phyloP scores from a whole-genome alignment of 441 rosid genomes.

The Croton laevigatus region DNA sequence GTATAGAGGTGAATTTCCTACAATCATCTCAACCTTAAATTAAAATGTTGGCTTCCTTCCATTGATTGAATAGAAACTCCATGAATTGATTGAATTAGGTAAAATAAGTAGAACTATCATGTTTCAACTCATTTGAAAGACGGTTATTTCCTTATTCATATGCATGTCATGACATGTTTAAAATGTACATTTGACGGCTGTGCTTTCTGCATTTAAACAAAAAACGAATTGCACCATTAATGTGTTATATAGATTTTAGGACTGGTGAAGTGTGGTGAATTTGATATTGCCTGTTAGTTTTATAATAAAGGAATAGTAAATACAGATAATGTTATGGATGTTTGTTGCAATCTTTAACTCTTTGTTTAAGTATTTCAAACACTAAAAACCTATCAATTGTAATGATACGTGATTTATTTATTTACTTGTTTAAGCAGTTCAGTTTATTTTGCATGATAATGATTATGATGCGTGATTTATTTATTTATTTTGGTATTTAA shows the following conservation, averaged over 20 bases:
- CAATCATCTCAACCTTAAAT: neutral
- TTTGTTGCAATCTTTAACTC: neutral
- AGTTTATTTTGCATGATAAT: too few species aligned
- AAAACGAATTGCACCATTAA: neutral
- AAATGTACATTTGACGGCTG: neutral
- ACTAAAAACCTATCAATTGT: too few species aligned
- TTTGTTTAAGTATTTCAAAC: neutral
- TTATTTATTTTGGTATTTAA: too few species aligned
- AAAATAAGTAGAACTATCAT: neutral
- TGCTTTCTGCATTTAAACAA: neutral
- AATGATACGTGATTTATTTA: too few species aligned
- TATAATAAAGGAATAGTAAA: neutral
- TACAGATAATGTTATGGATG: neutral
- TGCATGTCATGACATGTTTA: neutral
- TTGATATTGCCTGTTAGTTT: neutral
- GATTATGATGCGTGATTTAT: too few species aligned
- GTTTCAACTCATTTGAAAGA: too few species aligned
- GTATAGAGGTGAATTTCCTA: slow-evolving; percentile 64
- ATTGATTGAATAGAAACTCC: neutral
- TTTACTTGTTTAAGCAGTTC: too few species aligned
- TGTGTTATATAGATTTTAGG: neutral
- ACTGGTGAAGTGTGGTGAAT: neutral
- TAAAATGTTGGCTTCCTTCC: neutral
- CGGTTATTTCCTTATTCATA: too few species aligned
- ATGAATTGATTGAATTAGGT: neutral